phyloP scores from a whole-genome alignment of 257 asterid species.

The Solanum dulcamara region DNA sequence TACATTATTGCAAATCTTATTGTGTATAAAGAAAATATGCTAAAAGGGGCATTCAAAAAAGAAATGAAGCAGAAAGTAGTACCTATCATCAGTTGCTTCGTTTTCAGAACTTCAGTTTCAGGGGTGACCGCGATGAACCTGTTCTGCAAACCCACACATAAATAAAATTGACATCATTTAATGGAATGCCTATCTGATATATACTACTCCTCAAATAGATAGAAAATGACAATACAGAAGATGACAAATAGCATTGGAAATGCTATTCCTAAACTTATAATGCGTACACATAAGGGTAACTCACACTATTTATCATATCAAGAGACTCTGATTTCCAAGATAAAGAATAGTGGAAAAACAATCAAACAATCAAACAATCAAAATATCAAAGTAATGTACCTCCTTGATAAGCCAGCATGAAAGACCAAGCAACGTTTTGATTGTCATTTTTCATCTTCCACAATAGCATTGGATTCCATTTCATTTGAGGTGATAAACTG shows the following conservation, averaged over 20 bases:
- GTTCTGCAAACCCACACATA: conserved; percentile 39
- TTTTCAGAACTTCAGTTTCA: no score
- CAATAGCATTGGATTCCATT: neutral
- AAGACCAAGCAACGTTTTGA: neutral
- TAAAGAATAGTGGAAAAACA: neutral
- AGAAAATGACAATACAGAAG: neutral
- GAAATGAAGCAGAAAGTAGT: no score
- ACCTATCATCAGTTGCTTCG: no score
- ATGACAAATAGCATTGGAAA: neutral
- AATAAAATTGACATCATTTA: neutral
- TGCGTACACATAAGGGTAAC: neutral
- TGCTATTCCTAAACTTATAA: neutral
- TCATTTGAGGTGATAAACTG: neutral
- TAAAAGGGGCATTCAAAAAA: no score
- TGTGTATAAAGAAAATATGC: no score
- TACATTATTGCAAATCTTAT: no score
- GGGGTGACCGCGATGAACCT: conserved; percentile 54
- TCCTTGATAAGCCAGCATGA: neutral
- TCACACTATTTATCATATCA: no score
- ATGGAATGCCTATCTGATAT: neutral
- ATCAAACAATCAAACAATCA: neutral
- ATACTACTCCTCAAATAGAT: neutral
- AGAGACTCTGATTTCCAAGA: neutral
- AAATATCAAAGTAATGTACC: neutral
- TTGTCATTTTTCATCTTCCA: neutral